Conservation (phyloP, 306 rosid species). For the Dicorynia guianensis region DNA sequence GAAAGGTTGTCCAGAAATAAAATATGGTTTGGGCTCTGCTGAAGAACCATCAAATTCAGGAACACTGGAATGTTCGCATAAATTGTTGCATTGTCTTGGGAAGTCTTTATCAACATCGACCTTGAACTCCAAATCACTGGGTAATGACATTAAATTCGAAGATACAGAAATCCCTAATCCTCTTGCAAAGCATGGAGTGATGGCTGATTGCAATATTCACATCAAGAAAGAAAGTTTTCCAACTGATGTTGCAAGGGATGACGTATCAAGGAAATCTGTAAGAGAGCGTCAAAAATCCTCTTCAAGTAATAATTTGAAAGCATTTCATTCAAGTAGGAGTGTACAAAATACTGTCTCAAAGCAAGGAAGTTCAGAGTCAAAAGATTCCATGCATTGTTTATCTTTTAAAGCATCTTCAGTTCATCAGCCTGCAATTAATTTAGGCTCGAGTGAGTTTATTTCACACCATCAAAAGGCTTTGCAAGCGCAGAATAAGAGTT, state of each 20-base stretch:
- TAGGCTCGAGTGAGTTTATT: constrained; percentile 57
- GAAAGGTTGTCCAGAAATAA: constrained; percentile 55
- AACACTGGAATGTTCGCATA: constrained; percentile 52
- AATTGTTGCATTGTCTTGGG: constrained; percentile 51
- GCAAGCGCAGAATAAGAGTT: constrained; percentile 65
- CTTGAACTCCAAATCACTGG: constrained; percentile 54
- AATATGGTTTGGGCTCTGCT: constrained; percentile 55
- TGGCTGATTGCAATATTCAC: constrained; percentile 54
- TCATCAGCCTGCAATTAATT: constrained; percentile 51
- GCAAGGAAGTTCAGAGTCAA: constrained; percentile 57
- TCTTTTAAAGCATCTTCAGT: constrained; percentile 61
- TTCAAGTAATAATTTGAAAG: constrained; percentile 53
- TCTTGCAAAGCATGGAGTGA: constrained; percentile 53
- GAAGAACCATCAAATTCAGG: constrained; percentile 68
- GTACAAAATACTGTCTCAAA: constrained; percentile 67
- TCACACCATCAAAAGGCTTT: constrained; percentile 65
- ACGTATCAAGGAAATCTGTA: constrained; percentile 61
- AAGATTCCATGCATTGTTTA: constrained; percentile 57
- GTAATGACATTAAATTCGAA: constrained; percentile 52
- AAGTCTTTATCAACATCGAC: constrained; percentile 59
- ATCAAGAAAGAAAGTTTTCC: constrained; percentile 61
- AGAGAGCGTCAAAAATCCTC: constrained; percentile 74
- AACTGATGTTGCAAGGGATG: constrained; percentile 60
- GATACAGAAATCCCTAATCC: constrained; percentile 59
- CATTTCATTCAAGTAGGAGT: constrained; percentile 62